Evolutionary conservation across 139 green algal species (phyloP).

Genomic region (Marvania coccoides): DNA sequence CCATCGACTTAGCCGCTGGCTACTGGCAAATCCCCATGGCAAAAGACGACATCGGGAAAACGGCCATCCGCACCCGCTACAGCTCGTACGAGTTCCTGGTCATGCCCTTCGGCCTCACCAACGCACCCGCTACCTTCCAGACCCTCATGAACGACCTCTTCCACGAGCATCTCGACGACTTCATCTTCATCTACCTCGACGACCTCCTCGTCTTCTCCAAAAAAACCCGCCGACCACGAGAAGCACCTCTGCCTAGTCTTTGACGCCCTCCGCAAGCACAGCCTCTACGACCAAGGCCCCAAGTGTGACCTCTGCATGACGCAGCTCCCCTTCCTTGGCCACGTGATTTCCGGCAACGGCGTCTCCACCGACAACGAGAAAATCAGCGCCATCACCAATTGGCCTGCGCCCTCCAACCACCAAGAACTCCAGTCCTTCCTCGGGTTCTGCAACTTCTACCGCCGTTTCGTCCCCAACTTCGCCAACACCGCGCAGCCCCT

Average conservation of each 20-base stretch:
- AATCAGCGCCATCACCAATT: conserved; percentile 30
- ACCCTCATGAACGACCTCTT: conserved; percentile 47
- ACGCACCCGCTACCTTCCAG: conserved; percentile 53
- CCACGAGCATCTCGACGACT: conserved; percentile 22
- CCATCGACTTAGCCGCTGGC: conserved; percentile 30
- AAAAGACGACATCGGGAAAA: conserved; percentile 26
- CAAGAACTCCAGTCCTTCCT: conserved; percentile 38
- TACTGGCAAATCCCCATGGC: conserved; percentile 28
- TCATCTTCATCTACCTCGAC: conserved; percentile 54
- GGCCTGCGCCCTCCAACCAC: conserved; percentile 13
- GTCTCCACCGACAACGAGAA: conserved; percentile 28
- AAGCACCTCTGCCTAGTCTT: conserved; percentile 34
- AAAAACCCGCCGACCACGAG: conserved; percentile 30
- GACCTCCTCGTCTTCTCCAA: conserved; percentile 54
- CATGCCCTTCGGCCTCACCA: conserved; percentile 37
- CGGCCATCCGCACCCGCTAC: conserved; percentile 23
- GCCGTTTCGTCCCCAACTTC: conserved; percentile 34
- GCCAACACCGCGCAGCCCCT: conserved; percentile 26
- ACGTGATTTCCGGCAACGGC: conserved; percentile 4
- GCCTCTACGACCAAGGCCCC: conserved; percentile 15
- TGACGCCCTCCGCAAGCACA: not conserved
- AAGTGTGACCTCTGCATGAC: conserved; percentile 15
- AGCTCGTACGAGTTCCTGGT: conserved; percentile 26
- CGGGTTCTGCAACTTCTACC: conserved; percentile 43
- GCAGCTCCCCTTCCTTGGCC: conserved; percentile 3